Evolutionary conservation across 345 rosid genomes (phyloP).

Genomic region (Gossypium thurberi): DNA sequence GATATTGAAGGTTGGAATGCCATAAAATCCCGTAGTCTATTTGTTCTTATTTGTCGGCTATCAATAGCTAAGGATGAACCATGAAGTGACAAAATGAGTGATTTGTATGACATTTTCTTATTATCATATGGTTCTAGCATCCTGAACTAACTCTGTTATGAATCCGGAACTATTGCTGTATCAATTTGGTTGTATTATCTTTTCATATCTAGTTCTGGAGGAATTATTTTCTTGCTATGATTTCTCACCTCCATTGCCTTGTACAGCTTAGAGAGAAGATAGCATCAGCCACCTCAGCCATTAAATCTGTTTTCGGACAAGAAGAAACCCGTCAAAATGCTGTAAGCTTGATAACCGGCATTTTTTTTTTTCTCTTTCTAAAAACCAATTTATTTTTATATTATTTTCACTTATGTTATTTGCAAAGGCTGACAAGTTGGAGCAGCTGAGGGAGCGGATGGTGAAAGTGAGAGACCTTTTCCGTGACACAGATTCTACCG

Average conservation of each 20-base stretch:
- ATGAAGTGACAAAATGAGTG: no score
- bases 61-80: no score
- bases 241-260: neutral
- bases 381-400: neutral
- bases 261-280: slow-evolving; percentile 87
- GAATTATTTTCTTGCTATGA: neutral
- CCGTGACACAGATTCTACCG: slow-evolving; percentile 82
- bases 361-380: no score
- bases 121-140: no score
- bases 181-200: neutral
- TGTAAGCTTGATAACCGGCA: slow-evolving; percentile 35
- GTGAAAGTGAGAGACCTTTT: slow-evolving; percentile 94
- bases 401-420: neutral
- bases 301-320: slow-evolving; percentile 89
- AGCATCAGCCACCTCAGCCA: slow-evolving; percentile 85
- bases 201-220: neutral
- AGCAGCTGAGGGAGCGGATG: slow-evolving; percentile 84
- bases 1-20: slow-evolving; percentile 66
- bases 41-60: neutral
- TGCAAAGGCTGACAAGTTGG: slow-evolving; percentile 73
- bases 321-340: slow-evolving; percentile 51
- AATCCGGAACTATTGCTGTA: neutral
- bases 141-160: no score
- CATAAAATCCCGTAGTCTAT: neutral
- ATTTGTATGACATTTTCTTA: no score